Conservation (phyloP, 1,284 basidiomycete species). For the Microbotryum intermedium region DNA sequence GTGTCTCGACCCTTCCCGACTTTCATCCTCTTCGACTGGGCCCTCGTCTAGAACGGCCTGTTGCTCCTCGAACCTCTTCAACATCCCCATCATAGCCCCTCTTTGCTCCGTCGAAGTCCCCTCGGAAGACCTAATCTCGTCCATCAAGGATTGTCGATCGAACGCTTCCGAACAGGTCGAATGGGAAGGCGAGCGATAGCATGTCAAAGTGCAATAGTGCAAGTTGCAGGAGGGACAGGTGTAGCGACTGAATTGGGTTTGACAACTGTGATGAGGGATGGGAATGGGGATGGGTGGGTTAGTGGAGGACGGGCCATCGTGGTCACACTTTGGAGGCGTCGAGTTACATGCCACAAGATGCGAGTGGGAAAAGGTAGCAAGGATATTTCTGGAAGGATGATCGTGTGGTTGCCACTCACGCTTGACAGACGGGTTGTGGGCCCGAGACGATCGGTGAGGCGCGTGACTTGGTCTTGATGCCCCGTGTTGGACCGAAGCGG, state of each 20-base stretch:
- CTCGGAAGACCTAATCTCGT: constrained; percentile 51
- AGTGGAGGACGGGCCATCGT: neutral
- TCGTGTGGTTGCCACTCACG: neutral
- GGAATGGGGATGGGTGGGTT: too few relatives aligned
- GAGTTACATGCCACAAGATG: too few relatives aligned
- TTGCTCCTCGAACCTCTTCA: constrained; percentile 61
- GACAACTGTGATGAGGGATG: constrained; percentile 49
- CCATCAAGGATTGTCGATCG: constrained; percentile 60
- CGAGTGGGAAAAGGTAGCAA: too few relatives aligned
- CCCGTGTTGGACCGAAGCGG: neutral
- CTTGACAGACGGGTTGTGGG: neutral
- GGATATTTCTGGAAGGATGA: too few relatives aligned
- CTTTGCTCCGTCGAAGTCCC: constrained; percentile 47
- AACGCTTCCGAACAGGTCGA: constrained; percentile 63
- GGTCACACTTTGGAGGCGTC: neutral
- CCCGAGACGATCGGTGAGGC: neutral
- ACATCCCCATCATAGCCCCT: constrained; percentile 54
- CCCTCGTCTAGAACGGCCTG: too few relatives aligned
- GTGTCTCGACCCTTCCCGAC: constrained; percentile 32
- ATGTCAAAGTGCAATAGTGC: constrained; percentile 64
- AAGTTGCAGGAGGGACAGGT: constrained; percentile 70
- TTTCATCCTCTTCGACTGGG: too few relatives aligned
- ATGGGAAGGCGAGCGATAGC: constrained; percentile 65
- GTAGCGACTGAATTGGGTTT: constrained; percentile 63
- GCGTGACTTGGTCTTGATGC: too few relatives aligned